Evolutionary conservation across 2,329 filamentous ascomycete genomes (phyloP).

Genomic region (Alternaria postmessia): DNA sequence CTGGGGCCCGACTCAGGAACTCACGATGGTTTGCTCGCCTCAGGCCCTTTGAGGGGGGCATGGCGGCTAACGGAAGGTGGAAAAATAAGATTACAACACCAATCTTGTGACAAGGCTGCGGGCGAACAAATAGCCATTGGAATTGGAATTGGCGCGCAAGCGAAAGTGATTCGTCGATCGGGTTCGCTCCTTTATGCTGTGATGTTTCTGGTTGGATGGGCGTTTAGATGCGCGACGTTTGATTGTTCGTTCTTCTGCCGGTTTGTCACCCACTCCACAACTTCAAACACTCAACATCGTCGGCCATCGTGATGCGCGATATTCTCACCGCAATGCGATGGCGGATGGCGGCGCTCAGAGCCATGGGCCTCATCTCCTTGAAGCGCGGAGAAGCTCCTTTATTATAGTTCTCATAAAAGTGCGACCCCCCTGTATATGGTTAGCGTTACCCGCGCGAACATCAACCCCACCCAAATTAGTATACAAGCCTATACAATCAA

Average conservation of each 20-base stretch:
- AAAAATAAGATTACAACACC: slow-evolving; percentile 23
- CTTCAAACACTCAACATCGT: not conserved
- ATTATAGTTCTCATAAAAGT: no score
- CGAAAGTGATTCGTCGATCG: slow-evolving; percentile 18
- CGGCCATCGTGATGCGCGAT: slow-evolving; percentile 2
- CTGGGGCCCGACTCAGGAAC: slow-evolving; percentile 15
- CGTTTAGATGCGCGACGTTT: slow-evolving; percentile 12
- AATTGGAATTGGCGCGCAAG: slow-evolving; percentile 21
- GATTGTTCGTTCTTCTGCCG: slow-evolving; percentile 5
- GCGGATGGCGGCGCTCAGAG: slow-evolving; percentile 15
- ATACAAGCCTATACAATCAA: no score
- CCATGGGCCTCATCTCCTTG: slow-evolving; percentile 31
- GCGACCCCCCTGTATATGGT: no score
- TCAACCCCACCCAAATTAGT: no score
- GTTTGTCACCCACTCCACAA: not conserved
- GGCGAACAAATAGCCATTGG: slow-evolving; percentile 19
- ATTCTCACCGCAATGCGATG: slow-evolving; percentile 6
- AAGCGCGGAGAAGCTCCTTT: slow-evolving; percentile 29
- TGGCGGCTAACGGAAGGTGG: slow-evolving; percentile 27
- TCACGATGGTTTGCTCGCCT: slow-evolving; percentile 25
- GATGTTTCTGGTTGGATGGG: slow-evolving; percentile 1
- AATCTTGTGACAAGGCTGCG: slow-evolving; percentile 17
- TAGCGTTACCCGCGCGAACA: no score
- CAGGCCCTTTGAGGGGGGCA: slow-evolving; percentile 16
- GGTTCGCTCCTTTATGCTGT: slow-evolving; percentile 8